Percentiles rank a stretch among this genome's conserved stretches.
Evolutionary conservation across 306 rosid species (phyloP).

Genomic region (Oxytropis ochrocephala): DNA sequence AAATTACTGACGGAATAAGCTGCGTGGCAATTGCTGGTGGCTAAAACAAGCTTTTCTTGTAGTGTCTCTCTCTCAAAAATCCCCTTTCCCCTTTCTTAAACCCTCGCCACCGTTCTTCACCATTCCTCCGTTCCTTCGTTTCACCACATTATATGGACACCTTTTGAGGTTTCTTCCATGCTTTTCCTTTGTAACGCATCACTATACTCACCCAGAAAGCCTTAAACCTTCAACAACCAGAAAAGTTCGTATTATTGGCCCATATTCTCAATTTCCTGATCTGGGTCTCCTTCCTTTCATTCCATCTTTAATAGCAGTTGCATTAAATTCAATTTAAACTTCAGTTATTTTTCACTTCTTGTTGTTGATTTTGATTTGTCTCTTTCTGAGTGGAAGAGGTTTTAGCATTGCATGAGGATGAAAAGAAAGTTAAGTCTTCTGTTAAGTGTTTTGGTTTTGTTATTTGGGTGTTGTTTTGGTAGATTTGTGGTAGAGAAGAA

Average conservation of each 20-base stretch:
- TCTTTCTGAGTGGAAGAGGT: background rate
- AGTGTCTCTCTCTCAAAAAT: too few species aligned
- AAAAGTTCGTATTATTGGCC: conserved; percentile 6
- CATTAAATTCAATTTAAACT: conserved; percentile 14
- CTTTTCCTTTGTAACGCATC: conserved; percentile 10
- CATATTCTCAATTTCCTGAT: conserved; percentile 13
- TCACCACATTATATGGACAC: conserved; percentile 11
- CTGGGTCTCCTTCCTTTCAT: conserved; percentile 20
- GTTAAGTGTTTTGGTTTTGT: too few species aligned
- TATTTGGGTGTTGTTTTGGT: too few species aligned
- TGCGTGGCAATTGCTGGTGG: too few species aligned
- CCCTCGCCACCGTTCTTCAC: too few species aligned
- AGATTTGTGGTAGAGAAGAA: too few species aligned
- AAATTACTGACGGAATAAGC: too few species aligned
- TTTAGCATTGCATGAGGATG: conserved; percentile 23
- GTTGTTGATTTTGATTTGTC: conserved; percentile 17
- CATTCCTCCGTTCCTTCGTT: too few species aligned
- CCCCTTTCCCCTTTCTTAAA: too few species aligned
- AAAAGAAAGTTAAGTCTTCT: conserved; percentile 33
- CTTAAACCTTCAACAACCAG: conserved; percentile 1
- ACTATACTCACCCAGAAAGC: conserved; percentile 4
- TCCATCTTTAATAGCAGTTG: background rate
- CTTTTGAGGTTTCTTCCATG: background rate
- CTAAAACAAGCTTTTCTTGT: too few species aligned
- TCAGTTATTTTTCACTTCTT: background rate